Base-by-base conservation (phyloP, 208 protist genomes). In the Wallacemonas sp. region DNA sequence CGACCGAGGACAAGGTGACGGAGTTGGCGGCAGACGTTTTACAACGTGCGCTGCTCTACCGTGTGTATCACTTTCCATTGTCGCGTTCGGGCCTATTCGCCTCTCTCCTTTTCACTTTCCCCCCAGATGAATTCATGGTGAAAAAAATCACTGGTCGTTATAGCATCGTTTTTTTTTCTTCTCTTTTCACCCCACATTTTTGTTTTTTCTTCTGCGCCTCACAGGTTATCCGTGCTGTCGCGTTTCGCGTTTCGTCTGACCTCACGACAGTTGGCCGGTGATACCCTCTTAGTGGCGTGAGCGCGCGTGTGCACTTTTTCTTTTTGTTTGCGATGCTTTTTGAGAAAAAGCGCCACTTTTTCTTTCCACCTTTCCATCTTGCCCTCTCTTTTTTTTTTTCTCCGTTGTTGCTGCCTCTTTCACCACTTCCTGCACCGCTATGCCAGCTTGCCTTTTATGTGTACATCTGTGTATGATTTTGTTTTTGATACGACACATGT, bases 361-460 rank as follows among this genome's bases (percentile, higher is more conserved):
- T 39, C 42, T 63, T 65, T 55, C 32, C 62, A 26, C 36, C 7
- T 59, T 32, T 23, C 16, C 7, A 10, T 36, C 45, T 45, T 63
- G 33, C 16, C 3, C 52, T 69, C 29, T 22, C 26, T 20, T 50
- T 52, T 50, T 65, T 52, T 65, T 16, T 42, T 10, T 64, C 38
- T 29, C 16, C 25, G 7, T 10, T 52, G 29, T 59, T 50, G 23
- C 10, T 61, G 18, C 23, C n/a, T 61, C 54, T 36, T 49, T 46
- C 44, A 55, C 64, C 52, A 22, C 48, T 52, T 52, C 26, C n/a
- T 39, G 7, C 61, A 48, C 22, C n/a, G 7, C n/a, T 50, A 25
- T 50, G 10, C n/a, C n/a, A 10, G 11, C n/a, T 50, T 25, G 5
- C 22, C 44, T 50, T 50, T 50, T 50, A 41, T 41, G 36, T 41